A percentile compares a stretch with the other conserved stretches of the same genome.
These are phyloP conservation scores for Clarkia xantiana DNA, from an alignment of 345 rosid genomes.

Conservation along the genomic window DNA sequence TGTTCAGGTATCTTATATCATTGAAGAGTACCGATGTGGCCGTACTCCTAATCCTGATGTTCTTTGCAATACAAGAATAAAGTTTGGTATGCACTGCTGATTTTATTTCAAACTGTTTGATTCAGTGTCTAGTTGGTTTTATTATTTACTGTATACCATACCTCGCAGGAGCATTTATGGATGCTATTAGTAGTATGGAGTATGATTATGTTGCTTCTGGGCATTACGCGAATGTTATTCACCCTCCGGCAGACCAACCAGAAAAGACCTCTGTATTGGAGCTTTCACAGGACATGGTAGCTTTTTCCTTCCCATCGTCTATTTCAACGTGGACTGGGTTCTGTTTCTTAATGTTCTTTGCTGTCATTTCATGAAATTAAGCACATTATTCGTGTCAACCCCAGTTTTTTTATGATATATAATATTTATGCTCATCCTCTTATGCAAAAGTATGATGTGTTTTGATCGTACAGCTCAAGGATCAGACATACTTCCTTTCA, in stretches of 20 bases:
- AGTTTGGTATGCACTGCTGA: slow-evolving; percentile 45
- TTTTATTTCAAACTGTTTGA: no score
- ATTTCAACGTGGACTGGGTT: neutral
- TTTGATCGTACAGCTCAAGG: slow-evolving; percentile 53
- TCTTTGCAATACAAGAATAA: slow-evolving; percentile 78
- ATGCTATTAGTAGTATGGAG: slow-evolving; percentile 52
- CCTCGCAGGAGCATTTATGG: slow-evolving; percentile 71
- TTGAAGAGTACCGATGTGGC: slow-evolving; percentile 70
- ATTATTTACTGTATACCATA: neutral
- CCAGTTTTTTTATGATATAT: no score
- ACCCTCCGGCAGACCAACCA: slow-evolving; percentile 33
- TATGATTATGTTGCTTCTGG: slow-evolving; percentile 80
- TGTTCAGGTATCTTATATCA: slow-evolving; percentile 69
- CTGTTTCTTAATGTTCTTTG: neutral
- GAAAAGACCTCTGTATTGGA: slow-evolving; percentile 43
- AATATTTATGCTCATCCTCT: no score
- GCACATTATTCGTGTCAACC: no score
- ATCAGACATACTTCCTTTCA: slow-evolving; percentile 92
- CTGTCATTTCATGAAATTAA: no score
- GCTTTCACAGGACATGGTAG: slow-evolving; percentile 73
- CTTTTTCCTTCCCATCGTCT: neutral
- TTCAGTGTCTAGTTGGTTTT: no score
- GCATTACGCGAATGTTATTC: slow-evolving; percentile 74
- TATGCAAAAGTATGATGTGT: neutral
- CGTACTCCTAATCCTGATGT: slow-evolving; percentile 93